phyloP scores from a whole-genome alignment of 2,329 filamentous ascomycete genomes.

The Plectosphaerella cucumerina region DNA sequence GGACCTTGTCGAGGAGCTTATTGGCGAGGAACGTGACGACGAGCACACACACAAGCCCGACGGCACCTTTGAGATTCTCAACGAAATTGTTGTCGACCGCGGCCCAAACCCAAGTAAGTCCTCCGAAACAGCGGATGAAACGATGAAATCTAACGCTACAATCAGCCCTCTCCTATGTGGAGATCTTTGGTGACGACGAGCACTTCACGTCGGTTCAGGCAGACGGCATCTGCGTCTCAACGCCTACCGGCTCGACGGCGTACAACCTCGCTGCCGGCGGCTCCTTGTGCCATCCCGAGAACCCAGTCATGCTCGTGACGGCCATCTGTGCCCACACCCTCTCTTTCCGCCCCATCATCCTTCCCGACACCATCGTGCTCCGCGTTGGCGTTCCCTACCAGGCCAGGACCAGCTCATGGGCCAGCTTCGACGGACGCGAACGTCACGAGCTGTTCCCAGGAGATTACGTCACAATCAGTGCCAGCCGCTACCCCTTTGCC shows the following conservation, averaged over 20 bases:
- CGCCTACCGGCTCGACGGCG: conserved; percentile 89
- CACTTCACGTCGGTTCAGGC: conserved; percentile 93
- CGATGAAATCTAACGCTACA: not conserved
- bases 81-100: conserved; percentile 93
- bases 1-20: conserved; percentile 84
- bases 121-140: not conserved
- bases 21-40: conserved; percentile 81
- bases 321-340: conserved; percentile 93
- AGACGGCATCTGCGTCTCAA: conserved; percentile 90
- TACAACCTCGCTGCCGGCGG: conserved; percentile 88
- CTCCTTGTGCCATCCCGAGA: conserved; percentile 91
- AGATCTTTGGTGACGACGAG: conserved; percentile 91
- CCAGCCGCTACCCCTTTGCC: conserved; percentile 76
- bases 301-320: conserved; percentile 91
- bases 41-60: conserved; percentile 82
- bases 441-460: conserved; percentile 73
- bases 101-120: conserved; percentile 84
- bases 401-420: conserved; percentile 85
- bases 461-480: conserved; percentile 82
- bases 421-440: conserved; percentile 94
- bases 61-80: conserved; percentile 83
- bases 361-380: conserved; percentile 93
- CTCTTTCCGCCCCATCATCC: conserved; percentile 92
- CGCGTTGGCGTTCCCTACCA: conserved; percentile 93
- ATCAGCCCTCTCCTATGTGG: conserved; percentile 84